Percentiles rank a stretch among this genome's conserved stretches.
These are phyloP conservation scores for Protomyces pachydermus DNA, from an alignment of 1,139 yeast species.

Conservation along the genomic window DNA sequence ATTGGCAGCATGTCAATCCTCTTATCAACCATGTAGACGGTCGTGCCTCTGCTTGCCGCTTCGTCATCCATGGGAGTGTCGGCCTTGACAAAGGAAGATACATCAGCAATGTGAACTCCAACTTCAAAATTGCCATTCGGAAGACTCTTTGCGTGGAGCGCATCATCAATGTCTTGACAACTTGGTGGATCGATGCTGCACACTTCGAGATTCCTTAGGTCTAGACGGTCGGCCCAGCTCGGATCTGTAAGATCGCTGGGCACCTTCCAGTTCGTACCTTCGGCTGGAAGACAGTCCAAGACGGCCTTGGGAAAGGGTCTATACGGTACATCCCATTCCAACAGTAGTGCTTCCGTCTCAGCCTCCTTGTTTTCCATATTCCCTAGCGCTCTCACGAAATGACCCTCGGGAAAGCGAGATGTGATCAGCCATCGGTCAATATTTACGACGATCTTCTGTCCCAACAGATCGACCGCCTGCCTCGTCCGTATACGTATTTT, in stretches of 20 bases:
- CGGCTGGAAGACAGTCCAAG: conserved; percentile 82
- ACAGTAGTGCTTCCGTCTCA: conserved; percentile 87
- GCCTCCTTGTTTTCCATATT: conserved; percentile 88
- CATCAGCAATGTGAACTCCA: conserved; percentile 99
- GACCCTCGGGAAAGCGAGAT: conserved; percentile 89
- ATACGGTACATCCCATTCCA: conserved; percentile 95
- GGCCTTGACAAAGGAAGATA: conserved; percentile 92
- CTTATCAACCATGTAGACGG: conserved; percentile 95
- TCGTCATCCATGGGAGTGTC: conserved; percentile 89
- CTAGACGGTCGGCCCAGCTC: conserved; percentile 62
- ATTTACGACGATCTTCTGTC: conserved; percentile 84
- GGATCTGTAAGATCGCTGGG: conserved; percentile 57
- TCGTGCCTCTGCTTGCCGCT: conserved; percentile 96
- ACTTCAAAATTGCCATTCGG: conserved; percentile 95
- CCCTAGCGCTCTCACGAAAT: conserved; percentile 84
- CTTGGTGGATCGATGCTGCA: conserved; percentile 98
- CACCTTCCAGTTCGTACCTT: conserved; percentile 90
- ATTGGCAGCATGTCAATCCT: conserved; percentile 98
- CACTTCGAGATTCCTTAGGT: conserved; percentile 78
- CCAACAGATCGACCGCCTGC: conserved; percentile 71
- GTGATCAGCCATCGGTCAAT: conserved; percentile 87
- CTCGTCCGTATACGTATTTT: conserved; percentile 81
- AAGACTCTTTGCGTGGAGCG: conserved; percentile 75
- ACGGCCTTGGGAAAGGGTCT: conserved; percentile 93
- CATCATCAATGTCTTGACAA: conserved; percentile 99